Conservation (phyloP, 164 flowering plant genomes). For the Stephania yunnanensis region DNA sequence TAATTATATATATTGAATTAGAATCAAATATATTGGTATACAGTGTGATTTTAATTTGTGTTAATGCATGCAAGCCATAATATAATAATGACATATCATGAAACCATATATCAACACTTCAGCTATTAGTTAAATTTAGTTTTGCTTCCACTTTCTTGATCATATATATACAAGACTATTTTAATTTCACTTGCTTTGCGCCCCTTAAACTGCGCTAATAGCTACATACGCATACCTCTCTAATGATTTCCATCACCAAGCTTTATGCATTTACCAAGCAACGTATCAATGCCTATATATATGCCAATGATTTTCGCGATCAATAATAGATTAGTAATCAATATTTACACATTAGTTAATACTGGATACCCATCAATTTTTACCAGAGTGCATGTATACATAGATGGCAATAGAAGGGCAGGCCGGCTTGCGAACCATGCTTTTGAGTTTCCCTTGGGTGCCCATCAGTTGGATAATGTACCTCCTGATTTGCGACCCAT, state of each 20-base stretch:
- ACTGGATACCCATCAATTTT: too few species aligned
- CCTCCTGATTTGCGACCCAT: too few species aligned
- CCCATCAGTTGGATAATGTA: too few species aligned
- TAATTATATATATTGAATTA: too few species aligned
- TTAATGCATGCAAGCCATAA: background rate
- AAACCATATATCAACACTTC: background rate
- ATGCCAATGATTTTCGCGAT: background rate
- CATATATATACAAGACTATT: conserved; percentile 16
- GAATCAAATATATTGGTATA: background rate
- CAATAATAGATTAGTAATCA: background rate
- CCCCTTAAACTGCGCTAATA: background rate
- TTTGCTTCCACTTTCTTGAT: conserved; percentile 22
- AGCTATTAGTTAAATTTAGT: background rate
- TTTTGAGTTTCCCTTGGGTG: too few species aligned
- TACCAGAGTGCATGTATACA: too few species aligned
- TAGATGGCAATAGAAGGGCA: too few species aligned
- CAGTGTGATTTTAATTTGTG: too few species aligned
- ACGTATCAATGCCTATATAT: conserved; percentile 4
- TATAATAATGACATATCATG: background rate
- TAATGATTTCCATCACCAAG: background rate
- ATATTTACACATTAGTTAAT: too few species aligned
- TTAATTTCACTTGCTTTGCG: conserved; percentile 16
- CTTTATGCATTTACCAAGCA: conserved; percentile 25
- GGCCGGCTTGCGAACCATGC: too few species aligned
- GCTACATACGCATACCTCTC: too few species aligned